Evolutionary conservation across 257 asterid species (phyloP).

Genomic region (Leptodermis oblonga): DNA sequence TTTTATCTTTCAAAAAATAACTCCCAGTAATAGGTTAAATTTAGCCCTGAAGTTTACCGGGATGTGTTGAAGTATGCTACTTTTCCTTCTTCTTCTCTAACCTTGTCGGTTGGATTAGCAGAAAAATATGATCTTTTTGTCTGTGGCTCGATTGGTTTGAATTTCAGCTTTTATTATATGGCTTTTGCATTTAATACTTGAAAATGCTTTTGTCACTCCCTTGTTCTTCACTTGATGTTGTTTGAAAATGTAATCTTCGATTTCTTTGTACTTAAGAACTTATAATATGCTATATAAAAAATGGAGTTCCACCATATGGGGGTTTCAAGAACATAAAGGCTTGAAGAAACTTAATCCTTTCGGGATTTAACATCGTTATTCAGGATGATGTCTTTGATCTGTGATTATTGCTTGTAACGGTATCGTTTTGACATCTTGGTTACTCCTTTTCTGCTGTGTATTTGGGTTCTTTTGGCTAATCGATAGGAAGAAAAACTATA

Average conservation of each 20-base stretch:
- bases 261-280: background rate
- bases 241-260: conserved; percentile 1
- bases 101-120: background rate
- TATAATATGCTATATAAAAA: background rate
- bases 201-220: background rate
- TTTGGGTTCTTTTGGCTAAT: background rate
- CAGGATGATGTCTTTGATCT: conserved; percentile 10
- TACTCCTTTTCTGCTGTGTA: conserved; percentile 10
- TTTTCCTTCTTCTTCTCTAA: background rate
- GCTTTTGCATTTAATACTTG: background rate
- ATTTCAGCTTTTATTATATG: background rate
- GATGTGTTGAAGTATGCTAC: background rate
- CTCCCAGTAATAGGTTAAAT: background rate
- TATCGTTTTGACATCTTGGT: background rate
- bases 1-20: background rate
- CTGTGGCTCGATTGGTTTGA: background rate
- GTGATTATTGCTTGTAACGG: conserved; percentile 1
- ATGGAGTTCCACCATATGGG: background rate
- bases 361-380: background rate
- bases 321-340: background rate
- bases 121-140: background rate
- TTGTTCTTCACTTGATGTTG: background rate
- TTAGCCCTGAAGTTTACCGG: background rate
- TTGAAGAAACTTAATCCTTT: conserved; percentile 1
- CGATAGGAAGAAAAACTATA: conserved; percentile 1